Conservation (phyloP, 805 yeast genomes). For the Yamadazyma sp. region DNA sequence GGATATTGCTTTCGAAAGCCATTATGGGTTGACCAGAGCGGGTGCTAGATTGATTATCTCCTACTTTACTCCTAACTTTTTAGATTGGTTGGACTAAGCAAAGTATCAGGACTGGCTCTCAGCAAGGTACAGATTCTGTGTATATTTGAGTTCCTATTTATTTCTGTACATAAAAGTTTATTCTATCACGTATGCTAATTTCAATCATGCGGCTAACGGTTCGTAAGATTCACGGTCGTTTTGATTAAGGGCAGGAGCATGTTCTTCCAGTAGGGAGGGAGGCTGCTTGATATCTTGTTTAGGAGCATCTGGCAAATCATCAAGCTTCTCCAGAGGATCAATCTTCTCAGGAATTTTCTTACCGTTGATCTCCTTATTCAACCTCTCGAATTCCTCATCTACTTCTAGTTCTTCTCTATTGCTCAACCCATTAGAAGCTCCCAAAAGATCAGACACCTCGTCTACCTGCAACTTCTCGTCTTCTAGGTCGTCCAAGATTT, state of each 20-base stretch:
- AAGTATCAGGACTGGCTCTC: no score
- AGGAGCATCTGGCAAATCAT: constrained; percentile 19
- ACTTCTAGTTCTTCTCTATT: constrained; percentile 58
- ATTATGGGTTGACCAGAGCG: constrained; percentile 89
- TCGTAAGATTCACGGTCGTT: no score
- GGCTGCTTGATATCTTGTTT: background rate
- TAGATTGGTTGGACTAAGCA: constrained; percentile 77
- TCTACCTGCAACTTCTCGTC: constrained; percentile 81
- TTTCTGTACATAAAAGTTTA: no score
- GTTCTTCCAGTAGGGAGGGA: background rate
- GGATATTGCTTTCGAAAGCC: constrained; percentile 80
- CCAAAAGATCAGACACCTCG: constrained; percentile 60
- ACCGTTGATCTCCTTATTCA: constrained; percentile 47
- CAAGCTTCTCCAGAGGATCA: no score
- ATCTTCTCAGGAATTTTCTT: background rate
- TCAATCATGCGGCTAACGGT: constrained; percentile 4
- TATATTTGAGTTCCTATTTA: no score
- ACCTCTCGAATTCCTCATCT: constrained; percentile 56
- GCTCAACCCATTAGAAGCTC: constrained; percentile 38
- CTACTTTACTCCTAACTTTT: constrained; percentile 92
- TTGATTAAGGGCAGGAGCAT: background rate
- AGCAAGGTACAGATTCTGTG: no score
- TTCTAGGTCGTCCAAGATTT: constrained; percentile 77
- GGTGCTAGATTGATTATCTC: constrained; percentile 92
- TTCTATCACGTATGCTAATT: constrained; percentile 2